These are phyloP conservation scores for Paulownia fortunei DNA, from an alignment of 257 asterid species.

Conservation along the genomic window DNA sequence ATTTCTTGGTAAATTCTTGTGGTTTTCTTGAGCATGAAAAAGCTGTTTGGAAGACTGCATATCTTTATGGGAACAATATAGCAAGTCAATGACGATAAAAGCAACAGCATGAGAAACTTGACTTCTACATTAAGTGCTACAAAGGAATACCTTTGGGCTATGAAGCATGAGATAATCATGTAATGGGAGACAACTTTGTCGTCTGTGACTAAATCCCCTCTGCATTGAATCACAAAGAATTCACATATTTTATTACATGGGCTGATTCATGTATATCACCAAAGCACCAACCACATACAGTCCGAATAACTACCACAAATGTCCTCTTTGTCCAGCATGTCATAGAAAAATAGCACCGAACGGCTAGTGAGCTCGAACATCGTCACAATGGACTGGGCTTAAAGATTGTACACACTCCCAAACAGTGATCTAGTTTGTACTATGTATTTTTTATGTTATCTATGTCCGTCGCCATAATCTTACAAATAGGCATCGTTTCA, in stretches of 20 bases:
- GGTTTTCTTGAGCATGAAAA: too few relatives aligned
- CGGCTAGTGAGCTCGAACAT: background rate
- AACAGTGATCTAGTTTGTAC: slow-evolving; percentile 17
- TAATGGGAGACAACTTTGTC: too few relatives aligned
- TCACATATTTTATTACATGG: slow-evolving; percentile 26
- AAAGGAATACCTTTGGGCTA: too few relatives aligned
- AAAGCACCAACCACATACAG: slow-evolving; percentile 13
- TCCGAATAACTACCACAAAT: slow-evolving; percentile 13
- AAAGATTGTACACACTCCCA: slow-evolving; percentile 4
- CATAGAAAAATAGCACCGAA: slow-evolving; percentile 17
- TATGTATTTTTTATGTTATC: slow-evolving; percentile 35
- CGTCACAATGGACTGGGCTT: slow-evolving; percentile 19
- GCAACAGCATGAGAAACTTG: too few relatives aligned
- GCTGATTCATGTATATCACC: background rate
- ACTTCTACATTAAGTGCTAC: too few relatives aligned
- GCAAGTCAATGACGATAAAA: too few relatives aligned
- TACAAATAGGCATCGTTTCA: slow-evolving; percentile 78
- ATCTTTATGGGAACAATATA: too few relatives aligned
- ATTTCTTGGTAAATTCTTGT: too few relatives aligned
- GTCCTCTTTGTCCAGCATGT: slow-evolving; percentile 13
- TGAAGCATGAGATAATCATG: too few relatives aligned
- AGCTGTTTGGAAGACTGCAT: too few relatives aligned
- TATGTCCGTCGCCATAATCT: slow-evolving; percentile 56
- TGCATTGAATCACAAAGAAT: slow-evolving; percentile 12
- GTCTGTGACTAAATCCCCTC: too few relatives aligned